A percentile compares a stretch with the other conserved stretches of the same genome.
Conservation (phyloP, 2,329 filamentous ascomycete genomes). For the Arthrinium phaeospermum region DNA sequence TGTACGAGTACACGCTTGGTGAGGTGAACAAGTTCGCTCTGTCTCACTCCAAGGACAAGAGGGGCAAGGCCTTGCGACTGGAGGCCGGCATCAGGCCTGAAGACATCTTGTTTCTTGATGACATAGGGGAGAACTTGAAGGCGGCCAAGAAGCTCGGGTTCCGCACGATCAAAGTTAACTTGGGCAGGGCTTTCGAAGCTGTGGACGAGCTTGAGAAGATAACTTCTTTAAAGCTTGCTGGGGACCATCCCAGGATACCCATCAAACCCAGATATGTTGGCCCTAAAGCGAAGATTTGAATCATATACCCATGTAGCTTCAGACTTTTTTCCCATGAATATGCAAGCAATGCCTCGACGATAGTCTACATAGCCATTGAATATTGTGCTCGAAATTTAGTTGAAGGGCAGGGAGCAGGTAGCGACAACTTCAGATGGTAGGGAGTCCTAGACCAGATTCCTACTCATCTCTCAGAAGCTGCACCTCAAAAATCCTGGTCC, state of each 20-base stretch:
- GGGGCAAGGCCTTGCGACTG: constrained; percentile 51
- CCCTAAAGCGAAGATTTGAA: constrained; percentile 50
- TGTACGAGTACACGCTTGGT: constrained; percentile 77
- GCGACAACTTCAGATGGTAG: background rate
- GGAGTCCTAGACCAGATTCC: background rate
- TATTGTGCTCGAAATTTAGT: background rate
- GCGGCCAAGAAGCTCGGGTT: constrained; percentile 77
- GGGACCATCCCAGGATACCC: constrained; percentile 57
- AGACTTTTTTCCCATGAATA: background rate
- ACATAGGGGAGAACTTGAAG: constrained; percentile 93
- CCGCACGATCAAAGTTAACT: constrained; percentile 80
- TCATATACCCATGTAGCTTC: background rate
- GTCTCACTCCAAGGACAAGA: constrained; percentile 50
- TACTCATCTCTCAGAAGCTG: background rate
- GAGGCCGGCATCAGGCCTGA: constrained; percentile 58
- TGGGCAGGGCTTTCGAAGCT: constrained; percentile 80
- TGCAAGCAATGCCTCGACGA: background rate
- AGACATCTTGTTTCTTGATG: constrained; percentile 88
- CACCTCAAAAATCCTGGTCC: background rate
- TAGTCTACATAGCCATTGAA: background rate
- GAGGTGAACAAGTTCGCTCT: constrained; percentile 68
- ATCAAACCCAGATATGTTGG: constrained; percentile 44
- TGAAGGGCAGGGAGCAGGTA: background rate
- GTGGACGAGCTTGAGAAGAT: constrained; percentile 80
- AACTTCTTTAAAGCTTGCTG: constrained; percentile 70